Evolutionary conservation across 345 rosid genomes (phyloP).

Genomic region (Adansonia digitata): DNA sequence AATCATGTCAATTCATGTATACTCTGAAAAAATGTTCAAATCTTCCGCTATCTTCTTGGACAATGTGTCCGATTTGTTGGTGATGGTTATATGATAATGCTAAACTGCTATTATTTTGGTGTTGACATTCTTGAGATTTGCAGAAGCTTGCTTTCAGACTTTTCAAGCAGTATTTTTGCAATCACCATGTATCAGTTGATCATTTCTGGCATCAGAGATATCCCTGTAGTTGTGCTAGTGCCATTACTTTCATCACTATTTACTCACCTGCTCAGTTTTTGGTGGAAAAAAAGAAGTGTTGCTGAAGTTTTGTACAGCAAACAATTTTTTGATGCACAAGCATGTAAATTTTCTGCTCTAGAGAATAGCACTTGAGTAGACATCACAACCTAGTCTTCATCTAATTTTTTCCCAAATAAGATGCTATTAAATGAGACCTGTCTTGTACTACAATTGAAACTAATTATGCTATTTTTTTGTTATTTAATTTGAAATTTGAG

Average conservation of each 20-base stretch:
- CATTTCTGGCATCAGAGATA: background rate
- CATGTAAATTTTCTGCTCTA: background rate
- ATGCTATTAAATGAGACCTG: background rate
- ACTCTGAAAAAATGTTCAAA: background rate
- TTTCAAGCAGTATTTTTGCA: background rate
- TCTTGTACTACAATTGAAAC: background rate
- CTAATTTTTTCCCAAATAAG: background rate
- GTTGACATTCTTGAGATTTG: background rate
- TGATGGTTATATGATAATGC: background rate
- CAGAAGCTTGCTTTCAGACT: slow-evolving; percentile 1
- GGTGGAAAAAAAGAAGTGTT: background rate
- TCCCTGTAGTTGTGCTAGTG: background rate
- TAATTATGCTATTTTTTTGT: slow-evolving; percentile 2
- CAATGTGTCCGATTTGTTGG: background rate
- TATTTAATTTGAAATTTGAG: background rate
- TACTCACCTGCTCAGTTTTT: background rate
- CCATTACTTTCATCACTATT: background rate
- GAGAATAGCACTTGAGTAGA: background rate
- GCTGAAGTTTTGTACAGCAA: background rate
- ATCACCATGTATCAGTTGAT: background rate
- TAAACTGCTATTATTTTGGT: background rate
- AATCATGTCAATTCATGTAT: background rate
- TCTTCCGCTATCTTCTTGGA: background rate
- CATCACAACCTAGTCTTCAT: background rate
- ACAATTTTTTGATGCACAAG: background rate